Percentiles rank a stretch among this genome's conserved stretches.
These are phyloP conservation scores for Ceratocystis variospora DNA, from an alignment of 2,329 filamentous ascomycete species.

Conservation along the genomic window DNA sequence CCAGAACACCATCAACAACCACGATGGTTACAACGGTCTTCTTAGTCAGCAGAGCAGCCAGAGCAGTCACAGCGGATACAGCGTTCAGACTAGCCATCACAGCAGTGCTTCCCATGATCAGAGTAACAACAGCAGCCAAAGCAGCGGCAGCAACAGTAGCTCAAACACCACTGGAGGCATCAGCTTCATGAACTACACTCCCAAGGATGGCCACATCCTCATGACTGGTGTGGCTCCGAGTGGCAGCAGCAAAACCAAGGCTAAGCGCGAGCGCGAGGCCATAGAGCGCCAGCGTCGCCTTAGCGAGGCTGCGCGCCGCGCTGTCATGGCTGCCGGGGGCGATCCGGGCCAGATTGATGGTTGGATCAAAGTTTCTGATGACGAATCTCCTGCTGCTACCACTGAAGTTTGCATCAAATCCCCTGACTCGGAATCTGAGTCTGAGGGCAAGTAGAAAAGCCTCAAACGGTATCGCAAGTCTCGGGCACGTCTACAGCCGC, in stretches of 20 bases:
- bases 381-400: background rate
- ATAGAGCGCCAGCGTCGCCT: slow-evolving; percentile 37
- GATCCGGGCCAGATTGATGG: background rate
- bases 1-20: background rate
- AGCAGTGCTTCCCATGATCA: too few relatives aligned
- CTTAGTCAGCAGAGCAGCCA: too few relatives aligned
- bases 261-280: slow-evolving; percentile 78
- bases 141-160: slow-evolving; percentile 21
- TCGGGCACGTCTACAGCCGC: too few relatives aligned
- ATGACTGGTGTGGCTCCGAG: slow-evolving; percentile 84
- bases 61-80: too few relatives aligned
- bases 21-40: background rate
- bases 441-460: too few relatives aligned
- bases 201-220: slow-evolving; percentile 61
- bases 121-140: background rate
- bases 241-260: slow-evolving; percentile 87
- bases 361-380: background rate
- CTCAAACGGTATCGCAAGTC: too few relatives aligned
- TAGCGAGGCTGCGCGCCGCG: slow-evolving; percentile 41
- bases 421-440: too few relatives aligned
- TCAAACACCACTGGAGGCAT: slow-evolving; percentile 22
- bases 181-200: slow-evolving; percentile 79
- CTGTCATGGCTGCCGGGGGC: background rate
- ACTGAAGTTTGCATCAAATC: too few relatives aligned
- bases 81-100: too few relatives aligned